Base-by-base conservation (phyloP, 2,329 filamentous ascomycete genomes). In the Fusarium sp. region DNA sequence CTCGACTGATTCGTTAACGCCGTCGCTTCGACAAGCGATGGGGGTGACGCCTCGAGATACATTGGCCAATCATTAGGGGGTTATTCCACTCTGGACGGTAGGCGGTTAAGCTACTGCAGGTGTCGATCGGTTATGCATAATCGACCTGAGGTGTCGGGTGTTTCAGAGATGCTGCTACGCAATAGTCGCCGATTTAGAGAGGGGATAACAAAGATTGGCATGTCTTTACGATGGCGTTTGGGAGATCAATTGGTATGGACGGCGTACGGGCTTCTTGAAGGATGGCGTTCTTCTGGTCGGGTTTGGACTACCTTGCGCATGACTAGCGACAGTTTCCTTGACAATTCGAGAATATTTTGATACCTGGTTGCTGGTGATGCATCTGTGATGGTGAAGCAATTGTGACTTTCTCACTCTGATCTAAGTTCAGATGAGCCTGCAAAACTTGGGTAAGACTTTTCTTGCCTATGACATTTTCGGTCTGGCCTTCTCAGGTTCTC, bases 21-120 rank as follows among this genome's bases (percentile, higher is more conserved):
- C 76, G 6, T 77, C 76, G 5, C 60, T 78, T n/a, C 69, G 71
- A 16, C 73, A 77, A 60, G 76, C 73, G 15, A 73, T 72, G 64
- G 71, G 71, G n/a, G 69, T 73, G 9, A 54, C 65, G 13, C 73
- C 75, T 25, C 73, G 67, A 44, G 76, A 78, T 42, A 50, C 56
- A 8, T 23, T 77, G 13, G 60, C 73, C 28, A 78, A 74, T 63
- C 66, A 57, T 21, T 74, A 50, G n/a, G 30, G 38, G 54, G 40
- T 35, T 13, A 49, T 44, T 40, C 28, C 21, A 30, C 43, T 25
- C 15, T 44, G 40, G 53, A 35, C 23, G 19, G 19, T 43, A 7
- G 40, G 47, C 25, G 47, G 23, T n/a, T 35, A 28, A 54, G 54
- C 68, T 69, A 72, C 69, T 69, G 64, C 69, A 69, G 63, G 54